Evolutionary conservation across 768 basidiomycete genomes (phyloP).

Genomic region (Paxillus rubicundulus): DNA sequence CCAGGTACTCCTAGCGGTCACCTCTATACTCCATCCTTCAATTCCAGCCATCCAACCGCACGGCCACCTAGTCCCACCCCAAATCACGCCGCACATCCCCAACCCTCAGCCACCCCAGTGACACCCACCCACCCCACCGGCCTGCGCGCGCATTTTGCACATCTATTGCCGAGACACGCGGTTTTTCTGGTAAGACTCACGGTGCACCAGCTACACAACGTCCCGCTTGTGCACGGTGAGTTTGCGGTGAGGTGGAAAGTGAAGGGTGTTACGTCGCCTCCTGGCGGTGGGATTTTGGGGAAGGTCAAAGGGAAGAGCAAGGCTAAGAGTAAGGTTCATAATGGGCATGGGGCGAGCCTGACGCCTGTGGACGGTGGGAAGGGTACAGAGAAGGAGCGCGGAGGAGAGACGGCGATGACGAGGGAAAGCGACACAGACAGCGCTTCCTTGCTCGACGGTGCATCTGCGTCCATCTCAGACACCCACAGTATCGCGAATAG

Average conservation of each 20-base stretch:
- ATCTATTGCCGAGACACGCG: constrained; percentile 63
- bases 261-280: constrained; percentile 48
- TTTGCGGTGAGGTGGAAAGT: constrained; percentile 73
- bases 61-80: constrained; percentile 10
- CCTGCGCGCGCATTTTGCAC: constrained; percentile 57
- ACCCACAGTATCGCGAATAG: constrained; percentile 28
- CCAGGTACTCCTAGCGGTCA: constrained; percentile 1
- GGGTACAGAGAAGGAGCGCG: constrained; percentile 3
- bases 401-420: background rate
- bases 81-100: background rate
- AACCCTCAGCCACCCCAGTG: background rate
- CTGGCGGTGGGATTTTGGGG: constrained; percentile 41
- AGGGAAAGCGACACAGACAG: constrained; percentile 25
- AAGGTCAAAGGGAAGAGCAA: constrained; percentile 36
- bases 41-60: background rate
- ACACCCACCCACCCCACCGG: constrained; percentile 17
- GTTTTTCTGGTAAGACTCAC: constrained; percentile 59
- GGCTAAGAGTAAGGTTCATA: constrained; percentile 19
- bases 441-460: constrained; percentile 21
- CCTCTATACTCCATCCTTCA: background rate
- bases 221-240: constrained; percentile 69
- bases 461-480: constrained; percentile 24
- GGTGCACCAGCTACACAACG: constrained; percentile 66
- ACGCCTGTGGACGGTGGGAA: background rate
- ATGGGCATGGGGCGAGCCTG: background rate